These are phyloP conservation scores for Sugiyamaella lignohabitans DNA, from an alignment of 805 yeast species.

Conservation along the genomic window DNA sequence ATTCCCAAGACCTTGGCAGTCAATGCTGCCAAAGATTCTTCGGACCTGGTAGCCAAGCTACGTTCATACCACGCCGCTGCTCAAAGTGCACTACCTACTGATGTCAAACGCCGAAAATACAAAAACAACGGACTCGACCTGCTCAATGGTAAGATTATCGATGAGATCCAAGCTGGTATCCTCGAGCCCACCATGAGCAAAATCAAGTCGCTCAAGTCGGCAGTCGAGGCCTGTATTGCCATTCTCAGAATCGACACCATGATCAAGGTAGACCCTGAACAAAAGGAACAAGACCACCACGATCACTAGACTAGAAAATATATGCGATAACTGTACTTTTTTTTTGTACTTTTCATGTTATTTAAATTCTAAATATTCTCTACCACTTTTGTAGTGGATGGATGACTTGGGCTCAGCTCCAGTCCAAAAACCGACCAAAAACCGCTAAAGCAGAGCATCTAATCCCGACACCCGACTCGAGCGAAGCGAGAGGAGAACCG, in stretches of 20 bases:
- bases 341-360: too few species aligned
- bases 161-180: constrained; percentile 78
- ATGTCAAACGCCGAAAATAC: constrained; percentile 75
- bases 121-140: constrained; percentile 90
- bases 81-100: constrained; percentile 79
- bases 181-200: constrained; percentile 93
- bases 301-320: constrained; percentile 52
- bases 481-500: too few species aligned
- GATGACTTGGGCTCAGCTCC: too few species aligned
- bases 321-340: too few species aligned
- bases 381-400: too few species aligned
- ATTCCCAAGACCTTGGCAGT: constrained; percentile 96
- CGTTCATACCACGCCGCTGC: constrained; percentile 95
- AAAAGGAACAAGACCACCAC: constrained; percentile 63
- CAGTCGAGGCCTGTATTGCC: constrained; percentile 97
- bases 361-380: too few species aligned
- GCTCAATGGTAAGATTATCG: constrained; percentile 84
- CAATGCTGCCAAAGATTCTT: constrained; percentile 95
- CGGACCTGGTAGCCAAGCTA: constrained; percentile 89
- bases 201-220: constrained; percentile 86
- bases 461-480: too few species aligned
- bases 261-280: constrained; percentile 96
- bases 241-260: constrained; percentile 96
- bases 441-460: too few species aligned
- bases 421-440: too few species aligned